A percentile compares a stretch with the other conserved stretches of the same genome.
These are phyloP conservation scores for Excoecaria agallocha DNA, from an alignment of 345 rosid species.

Conservation along the genomic window DNA sequence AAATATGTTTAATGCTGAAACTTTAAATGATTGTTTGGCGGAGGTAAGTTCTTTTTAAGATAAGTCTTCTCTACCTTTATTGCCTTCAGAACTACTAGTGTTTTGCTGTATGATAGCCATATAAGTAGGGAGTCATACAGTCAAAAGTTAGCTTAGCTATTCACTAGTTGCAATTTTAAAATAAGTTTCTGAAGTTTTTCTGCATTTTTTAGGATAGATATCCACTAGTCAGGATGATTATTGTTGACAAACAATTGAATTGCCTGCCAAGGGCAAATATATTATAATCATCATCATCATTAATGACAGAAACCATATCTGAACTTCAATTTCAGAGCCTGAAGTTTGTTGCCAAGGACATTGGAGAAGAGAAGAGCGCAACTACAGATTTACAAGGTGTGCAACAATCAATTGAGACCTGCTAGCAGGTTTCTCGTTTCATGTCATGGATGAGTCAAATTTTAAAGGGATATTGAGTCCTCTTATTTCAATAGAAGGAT, in stretches of 20 bases:
- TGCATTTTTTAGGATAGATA: not conserved
- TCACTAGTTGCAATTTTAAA: not conserved
- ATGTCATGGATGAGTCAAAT: not conserved
- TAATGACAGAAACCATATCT: not conserved
- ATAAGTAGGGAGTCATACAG: no score
- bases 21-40: constrained; percentile 28
- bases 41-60: constrained; percentile 38
- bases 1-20: constrained; percentile 46
- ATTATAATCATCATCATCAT: not conserved
- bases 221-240: not conserved
- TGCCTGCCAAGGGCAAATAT: not conserved
- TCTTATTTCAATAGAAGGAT: constrained; percentile 1
- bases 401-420: not conserved
- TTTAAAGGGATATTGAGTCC: not conserved
- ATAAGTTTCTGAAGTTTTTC: not conserved
- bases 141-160: not conserved
- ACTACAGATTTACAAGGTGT: constrained; percentile 38
- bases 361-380: constrained; percentile 20
- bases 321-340: constrained; percentile 34
- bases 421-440: not conserved
- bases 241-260: not conserved
- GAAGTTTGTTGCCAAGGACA: constrained; percentile 27
- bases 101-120: not conserved
- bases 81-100: not conserved
- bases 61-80: not conserved